phyloP scores from a whole-genome alignment of 192 early-diverging fungal genomes.

The Podila clonocystis region DNA sequence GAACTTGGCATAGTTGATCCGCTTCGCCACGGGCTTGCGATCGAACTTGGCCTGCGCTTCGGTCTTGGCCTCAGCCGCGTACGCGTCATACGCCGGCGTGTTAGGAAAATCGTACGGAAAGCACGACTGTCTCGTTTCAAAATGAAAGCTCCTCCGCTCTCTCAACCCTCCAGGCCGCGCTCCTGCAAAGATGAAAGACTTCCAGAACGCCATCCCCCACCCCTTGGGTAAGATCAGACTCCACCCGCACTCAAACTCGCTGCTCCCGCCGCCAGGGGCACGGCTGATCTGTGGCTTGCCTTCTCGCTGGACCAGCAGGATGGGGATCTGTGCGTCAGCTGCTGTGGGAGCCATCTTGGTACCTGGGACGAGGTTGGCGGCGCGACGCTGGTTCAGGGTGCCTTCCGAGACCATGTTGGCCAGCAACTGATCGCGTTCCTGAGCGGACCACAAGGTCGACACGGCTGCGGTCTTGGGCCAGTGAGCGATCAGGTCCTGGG shows the following conservation, averaged over 20 bases:
- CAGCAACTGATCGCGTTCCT: constrained; percentile 48
- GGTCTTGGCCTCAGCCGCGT: constrained; percentile 52
- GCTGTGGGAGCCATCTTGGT: constrained; percentile 62
- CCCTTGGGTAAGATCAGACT: constrained; percentile 82
- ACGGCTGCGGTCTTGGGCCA: constrained; percentile 68
- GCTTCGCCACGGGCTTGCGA: constrained; percentile 81
- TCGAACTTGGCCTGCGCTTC: constrained; percentile 62
- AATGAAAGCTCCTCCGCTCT: constrained; percentile 75
- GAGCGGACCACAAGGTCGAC: constrained; percentile 68
- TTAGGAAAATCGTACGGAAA: constrained; percentile 91
- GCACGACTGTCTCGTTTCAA: constrained; percentile 78
- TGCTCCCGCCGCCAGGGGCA: constrained; percentile 42
- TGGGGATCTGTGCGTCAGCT: constrained; percentile 75
- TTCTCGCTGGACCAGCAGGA: constrained; percentile 85
- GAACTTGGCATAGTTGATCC: constrained; percentile 81
- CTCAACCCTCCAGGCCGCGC: constrained; percentile 81
- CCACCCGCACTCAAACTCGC: constrained; percentile 77
- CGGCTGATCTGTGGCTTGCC: constrained; percentile 23
- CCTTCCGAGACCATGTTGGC: constrained; percentile 33
- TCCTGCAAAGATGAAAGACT: constrained; percentile 88
- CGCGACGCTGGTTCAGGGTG: constrained; percentile 49
- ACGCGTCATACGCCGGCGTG: constrained; percentile 70
- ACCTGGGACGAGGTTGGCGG: constrained; percentile 77
- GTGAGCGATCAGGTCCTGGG: constrained; percentile 54
- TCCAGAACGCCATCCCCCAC: constrained; percentile 91